Percentiles rank a stretch among this genome's conserved stretches.
phyloP scores from a whole-genome alignment of 2,329 filamentous ascomycete genomes.

The Dactylellina leptospora region DNA sequence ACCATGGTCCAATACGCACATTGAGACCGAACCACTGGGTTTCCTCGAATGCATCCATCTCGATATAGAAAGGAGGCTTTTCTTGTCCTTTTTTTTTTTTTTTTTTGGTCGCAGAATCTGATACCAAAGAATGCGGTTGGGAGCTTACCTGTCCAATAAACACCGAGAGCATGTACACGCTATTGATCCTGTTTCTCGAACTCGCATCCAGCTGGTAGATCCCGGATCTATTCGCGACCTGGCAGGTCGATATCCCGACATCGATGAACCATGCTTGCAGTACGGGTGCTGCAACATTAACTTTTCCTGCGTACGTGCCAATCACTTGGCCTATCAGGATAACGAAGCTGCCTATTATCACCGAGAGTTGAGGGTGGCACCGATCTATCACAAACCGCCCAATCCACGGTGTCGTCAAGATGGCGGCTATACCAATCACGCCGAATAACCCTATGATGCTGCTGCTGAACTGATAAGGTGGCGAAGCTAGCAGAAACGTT shows the following conservation, averaged over 20 bases:
- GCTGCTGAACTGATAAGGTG: constrained; percentile 74
- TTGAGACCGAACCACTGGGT: constrained; percentile 25
- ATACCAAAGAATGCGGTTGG: constrained; percentile 57
- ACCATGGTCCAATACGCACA: constrained; percentile 31
- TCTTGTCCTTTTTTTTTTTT: constrained; percentile 10
- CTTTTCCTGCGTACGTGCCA: constrained; percentile 74
- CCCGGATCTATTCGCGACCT: constrained; percentile 75
- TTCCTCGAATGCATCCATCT: not conserved
- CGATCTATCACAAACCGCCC: constrained; percentile 75
- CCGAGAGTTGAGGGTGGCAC: constrained; percentile 73
- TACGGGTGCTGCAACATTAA: constrained; percentile 75
- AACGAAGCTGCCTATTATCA: constrained; percentile 70
- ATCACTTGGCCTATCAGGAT: constrained; percentile 71
- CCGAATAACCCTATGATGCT: constrained; percentile 80
- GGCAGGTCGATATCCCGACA: constrained; percentile 75
- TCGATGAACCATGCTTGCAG: constrained; percentile 76
- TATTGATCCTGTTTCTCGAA: constrained; percentile 79
- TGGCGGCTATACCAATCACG: constrained; percentile 76
- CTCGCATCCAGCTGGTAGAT: constrained; percentile 77
- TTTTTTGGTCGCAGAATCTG: not conserved
- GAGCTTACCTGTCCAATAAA: constrained; percentile 77
- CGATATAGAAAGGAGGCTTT: not conserved
- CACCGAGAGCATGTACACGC: constrained; percentile 79
- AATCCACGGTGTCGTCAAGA: constrained; percentile 74
- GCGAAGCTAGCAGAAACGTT: constrained; percentile 77